Conservation (phyloP, 768 basidiomycete genomes). For the Rhodotorula diobovata region DNA sequence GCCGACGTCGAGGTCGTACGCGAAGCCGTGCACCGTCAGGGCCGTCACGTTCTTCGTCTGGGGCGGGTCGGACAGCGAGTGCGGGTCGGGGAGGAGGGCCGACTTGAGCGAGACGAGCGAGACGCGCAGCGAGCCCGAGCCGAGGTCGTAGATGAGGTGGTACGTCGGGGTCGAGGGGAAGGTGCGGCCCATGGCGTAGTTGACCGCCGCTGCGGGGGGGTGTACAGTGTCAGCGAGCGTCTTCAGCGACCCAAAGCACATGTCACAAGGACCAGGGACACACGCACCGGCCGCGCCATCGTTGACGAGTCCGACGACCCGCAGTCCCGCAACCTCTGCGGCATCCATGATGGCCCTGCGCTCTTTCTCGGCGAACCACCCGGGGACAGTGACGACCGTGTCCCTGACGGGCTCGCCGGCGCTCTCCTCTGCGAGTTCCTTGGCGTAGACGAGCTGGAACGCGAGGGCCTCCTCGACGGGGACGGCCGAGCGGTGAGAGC, state of each 20-base stretch:
- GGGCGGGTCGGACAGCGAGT: constrained; percentile 42
- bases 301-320: constrained; percentile 75
- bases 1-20: constrained; percentile 68
- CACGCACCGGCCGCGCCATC: constrained; percentile 71
- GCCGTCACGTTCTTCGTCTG: constrained; percentile 47
- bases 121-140: constrained; percentile 73
- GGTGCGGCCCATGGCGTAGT: constrained; percentile 92
- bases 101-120: constrained; percentile 67
- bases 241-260: no score
- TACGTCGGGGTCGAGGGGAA: constrained; percentile 68
- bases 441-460: constrained; percentile 89
- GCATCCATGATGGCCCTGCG: constrained; percentile 88
- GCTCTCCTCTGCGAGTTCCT: constrained; percentile 72
- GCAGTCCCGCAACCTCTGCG: constrained; percentile 81
- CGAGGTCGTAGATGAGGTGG: constrained; percentile 91
- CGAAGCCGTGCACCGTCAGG: constrained; percentile 73
- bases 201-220: constrained; percentile 65
- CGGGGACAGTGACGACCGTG: constrained; percentile 77
- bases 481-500: background rate
- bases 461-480: constrained; percentile 75
- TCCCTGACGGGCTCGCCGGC: constrained; percentile 72
- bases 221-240: background rate
- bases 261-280: background rate
- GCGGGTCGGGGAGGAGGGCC: constrained; percentile 52
- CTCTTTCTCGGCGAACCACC: constrained; percentile 84